Base-by-base conservation (phyloP, 768 basidiomycete species). In the Boletus pseudopeckii region DNA sequence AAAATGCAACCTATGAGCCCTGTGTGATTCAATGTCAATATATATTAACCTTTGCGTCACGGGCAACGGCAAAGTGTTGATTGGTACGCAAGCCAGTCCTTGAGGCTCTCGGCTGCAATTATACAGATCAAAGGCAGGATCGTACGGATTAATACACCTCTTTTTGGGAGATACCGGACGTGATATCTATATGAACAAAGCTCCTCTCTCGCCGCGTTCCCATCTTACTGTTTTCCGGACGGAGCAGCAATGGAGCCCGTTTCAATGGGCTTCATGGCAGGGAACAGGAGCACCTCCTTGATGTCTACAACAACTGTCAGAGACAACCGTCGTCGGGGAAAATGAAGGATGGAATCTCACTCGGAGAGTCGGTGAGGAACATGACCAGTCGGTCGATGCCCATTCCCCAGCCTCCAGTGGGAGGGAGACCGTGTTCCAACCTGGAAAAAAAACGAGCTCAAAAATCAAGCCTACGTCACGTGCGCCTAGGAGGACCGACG, bases 291-390 rank as follows among this genome's bases (percentile, higher is more conserved):
- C 34, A 98, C 94, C 69, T 96, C 94, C 81, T 98, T 98, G 80
- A 96, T 95, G 67, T 97, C 90, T 92, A 63, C 8, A 11, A 50
- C 50, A 10, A 10, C 7, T 20, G 41, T 61, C 32, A 63, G 60
- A 50, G 44, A 33, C 10, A 13, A 28, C 10, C 8, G 3, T 10
- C 28, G 4, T 18, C 30, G n/a, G 14, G 20, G 8, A 28, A 45
- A n/a, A 36, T 22, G 22, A 17, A 14, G 7, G 0, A 18, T 9
- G 20, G 14, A 64, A 48, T 18, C 86, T 62, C 60, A 93, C 91
- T 96, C 8, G 85, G 86, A n/a, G 92, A 95, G 73, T 99, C 86
- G 4, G 94, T 96, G 45, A 98, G 78, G 86, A 98, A 98, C 96
- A 98, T 98, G 73, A 98, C 92, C 37, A 98, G 78, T 55, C 94